Percentiles rank a stretch among this genome's conserved stretches.
Evolutionary conservation across 139 green algal genomes (phyloP).

Genomic region (Ettlia oleoabundans): DNA sequence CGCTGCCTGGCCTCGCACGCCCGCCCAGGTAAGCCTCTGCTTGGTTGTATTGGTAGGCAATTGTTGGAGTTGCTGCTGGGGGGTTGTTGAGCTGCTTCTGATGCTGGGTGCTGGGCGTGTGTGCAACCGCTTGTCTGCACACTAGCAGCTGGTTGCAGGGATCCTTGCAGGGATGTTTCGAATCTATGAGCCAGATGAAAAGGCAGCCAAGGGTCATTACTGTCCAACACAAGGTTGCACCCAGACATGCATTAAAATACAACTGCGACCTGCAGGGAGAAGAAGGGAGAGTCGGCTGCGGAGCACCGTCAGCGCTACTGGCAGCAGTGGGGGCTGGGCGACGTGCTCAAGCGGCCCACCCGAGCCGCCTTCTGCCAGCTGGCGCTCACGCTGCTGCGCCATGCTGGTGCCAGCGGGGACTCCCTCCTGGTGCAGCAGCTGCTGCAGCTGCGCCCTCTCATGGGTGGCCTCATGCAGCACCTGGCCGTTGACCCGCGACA

Average conservation of each 20-base stretch:
- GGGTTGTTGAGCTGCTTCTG: no score
- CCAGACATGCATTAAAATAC: no score
- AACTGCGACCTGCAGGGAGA: not conserved
- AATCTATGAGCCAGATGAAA: no score
- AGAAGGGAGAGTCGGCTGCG: slow-evolving; percentile 23
- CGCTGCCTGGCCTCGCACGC: slow-evolving; percentile 50
- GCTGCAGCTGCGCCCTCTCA: slow-evolving; percentile 54
- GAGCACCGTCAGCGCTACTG: slow-evolving; percentile 16
- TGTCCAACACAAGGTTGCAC: no score
- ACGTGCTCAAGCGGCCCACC: slow-evolving; percentile 57
- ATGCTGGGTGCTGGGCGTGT: no score
- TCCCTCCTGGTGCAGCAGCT: slow-evolving; percentile 43
- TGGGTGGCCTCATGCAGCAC: slow-evolving; percentile 59
- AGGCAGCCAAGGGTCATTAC: no score
- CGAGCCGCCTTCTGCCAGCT: slow-evolving; percentile 60
- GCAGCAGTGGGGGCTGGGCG: slow-evolving; percentile 44
- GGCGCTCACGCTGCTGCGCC: slow-evolving; percentile 50
- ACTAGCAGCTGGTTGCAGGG: no score
- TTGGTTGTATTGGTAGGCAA: no score
- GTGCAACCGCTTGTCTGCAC: no score
- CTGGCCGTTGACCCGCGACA: slow-evolving; percentile 59
- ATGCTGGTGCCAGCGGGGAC: slow-evolving; percentile 33
- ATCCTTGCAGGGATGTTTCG: no score
- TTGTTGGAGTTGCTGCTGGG: no score
- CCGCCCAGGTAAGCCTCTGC: slow-evolving; percentile 21